A percentile compares a stretch with the other conserved stretches of the same genome.
phyloP scores from a whole-genome alignment of 352 stramenopile genomes.

The Pythium vanterpoolii region DNA sequence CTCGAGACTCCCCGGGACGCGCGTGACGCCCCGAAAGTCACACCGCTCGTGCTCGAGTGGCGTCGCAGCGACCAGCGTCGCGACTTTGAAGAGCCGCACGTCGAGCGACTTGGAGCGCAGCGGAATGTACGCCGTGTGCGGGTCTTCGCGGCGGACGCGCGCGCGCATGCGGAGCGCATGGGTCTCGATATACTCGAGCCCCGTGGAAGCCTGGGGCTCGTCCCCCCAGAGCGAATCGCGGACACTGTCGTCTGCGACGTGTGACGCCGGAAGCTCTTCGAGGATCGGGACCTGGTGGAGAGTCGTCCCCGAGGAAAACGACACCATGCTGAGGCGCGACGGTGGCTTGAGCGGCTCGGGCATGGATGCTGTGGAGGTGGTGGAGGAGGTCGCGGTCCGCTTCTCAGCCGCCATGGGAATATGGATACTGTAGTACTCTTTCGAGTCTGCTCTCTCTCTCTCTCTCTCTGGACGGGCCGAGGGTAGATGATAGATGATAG shows the following conservation, averaged over 20 bases:
- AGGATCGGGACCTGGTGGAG: neutral
- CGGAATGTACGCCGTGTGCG: slow-evolving; percentile 45
- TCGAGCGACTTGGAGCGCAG: slow-evolving; percentile 54
- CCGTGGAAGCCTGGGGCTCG: slow-evolving; percentile 29
- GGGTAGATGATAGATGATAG: too few species aligned
- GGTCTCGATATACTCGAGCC: slow-evolving; percentile 51
- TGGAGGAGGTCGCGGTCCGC: neutral
- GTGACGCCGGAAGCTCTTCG: slow-evolving; percentile 3
- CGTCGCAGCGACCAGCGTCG: slow-evolving; percentile 17
- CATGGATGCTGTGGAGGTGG: neutral
- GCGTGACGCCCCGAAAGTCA: slow-evolving; percentile 69
- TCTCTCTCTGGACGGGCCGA: neutral
- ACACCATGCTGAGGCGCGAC: neutral
- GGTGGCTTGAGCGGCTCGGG: slow-evolving; percentile 3
- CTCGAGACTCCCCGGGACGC: slow-evolving; percentile 54
- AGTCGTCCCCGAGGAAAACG: neutral
- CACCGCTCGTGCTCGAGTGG: slow-evolving; percentile 32
- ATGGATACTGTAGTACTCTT: too few species aligned
- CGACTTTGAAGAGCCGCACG: slow-evolving; percentile 59
- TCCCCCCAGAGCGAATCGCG: slow-evolving; percentile 37
- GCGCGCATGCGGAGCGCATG: slow-evolving; percentile 47
- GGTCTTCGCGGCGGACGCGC: slow-evolving; percentile 44
- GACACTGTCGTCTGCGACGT: slow-evolving; percentile 32
- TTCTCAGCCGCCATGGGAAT: neutral
- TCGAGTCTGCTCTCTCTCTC: neutral